Conservation (phyloP, 2,329 filamentous ascomycete genomes). For the Exophiala sp. region DNA sequence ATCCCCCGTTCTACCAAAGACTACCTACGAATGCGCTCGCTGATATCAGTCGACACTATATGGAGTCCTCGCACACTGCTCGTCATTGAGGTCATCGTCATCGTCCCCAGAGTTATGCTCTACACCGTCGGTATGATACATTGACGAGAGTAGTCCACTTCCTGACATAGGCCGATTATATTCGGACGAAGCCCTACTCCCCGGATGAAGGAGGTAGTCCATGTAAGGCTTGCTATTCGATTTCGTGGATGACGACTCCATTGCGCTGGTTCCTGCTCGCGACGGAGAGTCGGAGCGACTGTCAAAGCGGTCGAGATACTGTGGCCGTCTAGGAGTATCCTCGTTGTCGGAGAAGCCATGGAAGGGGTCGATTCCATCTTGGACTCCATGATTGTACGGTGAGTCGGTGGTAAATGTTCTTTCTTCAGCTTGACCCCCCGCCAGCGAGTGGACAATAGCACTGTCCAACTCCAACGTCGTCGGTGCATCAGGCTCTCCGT, state of each 20-base stretch:
- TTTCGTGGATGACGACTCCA: constrained; percentile 9
- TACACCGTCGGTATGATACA: constrained; percentile 8
- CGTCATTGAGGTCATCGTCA: constrained; percentile 10
- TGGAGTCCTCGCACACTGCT: constrained; percentile 18
- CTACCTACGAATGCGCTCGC: too few relatives aligned
- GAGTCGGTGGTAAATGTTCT: neutral
- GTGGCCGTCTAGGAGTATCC: constrained; percentile 5
- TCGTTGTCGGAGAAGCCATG: constrained; percentile 14
- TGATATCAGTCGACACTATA: constrained; percentile 22
- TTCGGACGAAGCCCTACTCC: constrained; percentile 15
- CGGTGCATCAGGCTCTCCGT: constrained; percentile 7
- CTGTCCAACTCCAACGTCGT: constrained; percentile 1
- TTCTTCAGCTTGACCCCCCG: neutral
- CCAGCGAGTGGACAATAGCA: constrained; percentile 1
- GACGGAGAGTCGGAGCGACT: constrained; percentile 8
- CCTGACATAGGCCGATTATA: constrained; percentile 17
- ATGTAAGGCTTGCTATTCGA: constrained; percentile 16
- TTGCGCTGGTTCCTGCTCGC: constrained; percentile 8
- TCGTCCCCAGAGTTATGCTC: constrained; percentile 6
- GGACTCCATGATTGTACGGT: constrained; percentile 1
- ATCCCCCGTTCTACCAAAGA: too few relatives aligned
- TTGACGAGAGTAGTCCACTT: constrained; percentile 12
- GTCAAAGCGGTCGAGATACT: neutral
- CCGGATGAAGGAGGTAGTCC: constrained; percentile 23
- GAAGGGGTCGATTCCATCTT: neutral